Conservation (phyloP, 2,329 filamentous ascomycete genomes). For the Hymenoscyphus linearis region DNA sequence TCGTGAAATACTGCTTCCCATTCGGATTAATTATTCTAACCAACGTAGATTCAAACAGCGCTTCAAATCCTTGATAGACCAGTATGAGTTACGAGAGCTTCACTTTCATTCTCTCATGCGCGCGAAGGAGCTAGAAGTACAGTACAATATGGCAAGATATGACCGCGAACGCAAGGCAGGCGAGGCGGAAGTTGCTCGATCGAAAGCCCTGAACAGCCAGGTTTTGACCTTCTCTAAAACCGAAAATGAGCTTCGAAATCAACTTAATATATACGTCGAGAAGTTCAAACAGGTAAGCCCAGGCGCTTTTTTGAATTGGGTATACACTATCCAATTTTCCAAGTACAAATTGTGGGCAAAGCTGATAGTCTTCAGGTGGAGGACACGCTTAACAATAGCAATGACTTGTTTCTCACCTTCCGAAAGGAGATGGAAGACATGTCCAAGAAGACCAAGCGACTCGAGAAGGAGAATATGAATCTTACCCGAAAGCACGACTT, state of each 20-base stretch:
- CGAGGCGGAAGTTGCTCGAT: slow-evolving; percentile 73
- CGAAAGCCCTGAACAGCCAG: slow-evolving; percentile 81
- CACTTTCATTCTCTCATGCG: slow-evolving; percentile 90
- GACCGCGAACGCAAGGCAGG: slow-evolving; percentile 87
- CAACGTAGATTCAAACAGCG: slow-evolving; percentile 68
- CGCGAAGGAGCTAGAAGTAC: slow-evolving; percentile 92
- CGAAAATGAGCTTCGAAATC: slow-evolving; percentile 85
- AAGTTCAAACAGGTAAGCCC: slow-evolving; percentile 95
- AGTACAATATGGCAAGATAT: slow-evolving; percentile 80
- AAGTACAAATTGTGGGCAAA: neutral
- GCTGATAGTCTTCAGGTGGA: slow-evolving; percentile 70
- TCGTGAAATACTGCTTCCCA: slow-evolving; percentile 33
- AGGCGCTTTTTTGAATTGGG: slow-evolving; percentile 3
- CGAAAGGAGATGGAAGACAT: slow-evolving; percentile 99
- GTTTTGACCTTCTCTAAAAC: slow-evolving; percentile 95
- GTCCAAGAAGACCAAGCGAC: slow-evolving; percentile 95
- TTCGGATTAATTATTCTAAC: slow-evolving; percentile 18
- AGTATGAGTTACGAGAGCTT: slow-evolving; percentile 91
- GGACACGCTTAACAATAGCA: slow-evolving; percentile 97
- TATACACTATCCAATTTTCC: slow-evolving; percentile 1
- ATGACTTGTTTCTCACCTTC: slow-evolving; percentile 94
- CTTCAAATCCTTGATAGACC: slow-evolving; percentile 94
- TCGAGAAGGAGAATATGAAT: slow-evolving; percentile 93
- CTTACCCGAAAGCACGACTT: slow-evolving; percentile 90
- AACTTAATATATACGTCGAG: slow-evolving; percentile 97